phyloP scores from a whole-genome alignment of 192 early-diverging fungal genomes.

The Umbelopsis sp. region DNA sequence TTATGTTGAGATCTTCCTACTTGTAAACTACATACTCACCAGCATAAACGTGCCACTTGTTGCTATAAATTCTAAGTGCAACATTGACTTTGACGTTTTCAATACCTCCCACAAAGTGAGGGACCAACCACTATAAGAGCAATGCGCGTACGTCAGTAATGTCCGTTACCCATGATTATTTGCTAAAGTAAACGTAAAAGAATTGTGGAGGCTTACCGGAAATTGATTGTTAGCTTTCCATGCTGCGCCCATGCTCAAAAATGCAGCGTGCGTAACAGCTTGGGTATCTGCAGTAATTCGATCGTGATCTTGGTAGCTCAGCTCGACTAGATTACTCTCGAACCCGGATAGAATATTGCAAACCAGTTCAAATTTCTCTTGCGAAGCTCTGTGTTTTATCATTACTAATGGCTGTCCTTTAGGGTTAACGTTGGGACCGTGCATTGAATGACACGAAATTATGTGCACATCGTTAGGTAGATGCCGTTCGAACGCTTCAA shows the following conservation, averaged over 20 bases:
- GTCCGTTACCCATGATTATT: neutral
- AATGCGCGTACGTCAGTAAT: neutral
- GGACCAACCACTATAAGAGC: conserved; percentile 74
- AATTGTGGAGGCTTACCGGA: conserved; percentile 55
- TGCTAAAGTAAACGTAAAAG: neutral
- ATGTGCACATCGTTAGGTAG: conserved; percentile 93
- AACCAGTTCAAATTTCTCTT: conserved; percentile 60
- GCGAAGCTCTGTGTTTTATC: conserved; percentile 75
- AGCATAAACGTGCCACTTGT: conserved; percentile 98
- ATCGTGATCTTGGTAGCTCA: conserved; percentile 88
- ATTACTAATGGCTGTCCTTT: conserved; percentile 84
- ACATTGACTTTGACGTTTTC: conserved; percentile 97
- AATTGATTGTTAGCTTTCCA: conserved; percentile 84
- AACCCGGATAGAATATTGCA: conserved; percentile 71
- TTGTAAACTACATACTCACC: conserved; percentile 48
- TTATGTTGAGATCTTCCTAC: neutral
- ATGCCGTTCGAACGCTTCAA: conserved; percentile 84
- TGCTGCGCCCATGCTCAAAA: conserved; percentile 92
- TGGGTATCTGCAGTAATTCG: conserved; percentile 97
- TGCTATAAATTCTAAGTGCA: conserved; percentile 89
- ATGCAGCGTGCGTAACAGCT: conserved; percentile 95
- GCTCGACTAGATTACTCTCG: conserved; percentile 79
- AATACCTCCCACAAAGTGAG: conserved; percentile 88
- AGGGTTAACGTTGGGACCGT: conserved; percentile 88
- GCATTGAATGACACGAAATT: conserved; percentile 93